Base-by-base conservation (phyloP, 2,329 filamentous ascomycete genomes). In the Knufia petricola region DNA sequence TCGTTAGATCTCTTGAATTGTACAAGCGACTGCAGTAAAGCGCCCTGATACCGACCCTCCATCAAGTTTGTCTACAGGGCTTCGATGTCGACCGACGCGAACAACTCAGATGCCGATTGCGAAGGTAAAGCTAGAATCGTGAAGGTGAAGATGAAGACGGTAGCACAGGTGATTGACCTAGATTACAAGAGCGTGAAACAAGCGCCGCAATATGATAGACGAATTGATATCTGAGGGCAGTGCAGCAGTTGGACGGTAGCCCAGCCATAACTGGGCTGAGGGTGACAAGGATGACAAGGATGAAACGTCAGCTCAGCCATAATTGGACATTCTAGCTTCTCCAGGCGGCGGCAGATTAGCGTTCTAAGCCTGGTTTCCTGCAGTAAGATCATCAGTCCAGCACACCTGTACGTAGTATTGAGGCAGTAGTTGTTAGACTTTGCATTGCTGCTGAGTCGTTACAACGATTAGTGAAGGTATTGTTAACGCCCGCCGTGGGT, bases 101-200 rank as follows among this genome's bases (percentile, higher is more conserved):
- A n/a, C n/a, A n/a, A n/a, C n/a, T n/a, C n/a, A 28, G 26, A 28
- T 28, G 26, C 12, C 6, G 26, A 28, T 28, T 28, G n/a, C n/a
- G n/a, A n/a, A n/a, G n/a, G n/a, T n/a, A 28, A 28, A 6, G 26
- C 26, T 12, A 28, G 12, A 28, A 28, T 28, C 6, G 26, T 28
- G 12, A 28, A 28, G 26, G 12, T 28, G 26, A 17, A n/a, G 13
- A 13, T 6, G 15, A 8, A 36, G 32, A 13, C 13, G 32, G 32
- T 36, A 36, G 32, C 32, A 13, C 15, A 36, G 15, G 32, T n/a
- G 15, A 36, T 36, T n/a, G 15, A 36, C 6, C 32, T 8, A 36
- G 15, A 36, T 7, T 36, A 36, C 24, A 42, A 10, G 39, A 26
- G n/a, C 20, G 21, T 42, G 39, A 42, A 42, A 42, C 39, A 42